Evolutionary conservation across 805 yeast species (phyloP), one percentile per base, ranked within the genome.

Genomic region (Wickerhamomyces mucosus): DNA sequence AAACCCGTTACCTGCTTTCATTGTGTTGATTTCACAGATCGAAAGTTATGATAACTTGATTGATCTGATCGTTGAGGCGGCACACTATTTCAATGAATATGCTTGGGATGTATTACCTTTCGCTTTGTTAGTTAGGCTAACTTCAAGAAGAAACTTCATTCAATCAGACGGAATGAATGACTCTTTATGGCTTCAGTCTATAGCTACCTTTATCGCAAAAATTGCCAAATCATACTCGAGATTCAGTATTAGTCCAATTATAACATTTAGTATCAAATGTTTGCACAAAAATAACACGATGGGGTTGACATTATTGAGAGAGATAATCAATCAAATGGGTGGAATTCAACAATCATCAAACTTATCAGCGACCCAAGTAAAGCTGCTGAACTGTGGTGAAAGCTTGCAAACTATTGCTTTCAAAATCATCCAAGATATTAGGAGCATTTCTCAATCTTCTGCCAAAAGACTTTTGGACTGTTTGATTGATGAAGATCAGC

Each of bases 31-130:
- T 9, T 73, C 74, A 28, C 96, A 85, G 48, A 74, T 89, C 40
- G 97, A 89, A 54, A 84, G 92, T 59, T 89, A 89, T 50, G 95
- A 81, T 48, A 89, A 89, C 48, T 69, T 89, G 40, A 80, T 78
- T 27, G 75, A 73, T 23, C 62, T 89, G 35, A 75, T 89, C 6
- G 86, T 84, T 8, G 78, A 78, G 28, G 72, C 92, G 6, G 85
- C 95, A 0, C 61, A 74, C 25, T 78, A 72, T 47, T 84, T 85
- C 50, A 78, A 77, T 31, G 67, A 59, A 5, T 78, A 79, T 45
- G 85, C 86, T 0, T 85, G 94, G 86, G 97, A 89, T 52, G 81
- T 75, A 3, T 55, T 89, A 19, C 78, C 88, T 5, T 75, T 73
- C 45, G 85, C 80, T 1, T 55, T 88, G 4, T 59, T 88, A 46